Conservation (phyloP, 805 yeast species). For the Candida easanensis region DNA sequence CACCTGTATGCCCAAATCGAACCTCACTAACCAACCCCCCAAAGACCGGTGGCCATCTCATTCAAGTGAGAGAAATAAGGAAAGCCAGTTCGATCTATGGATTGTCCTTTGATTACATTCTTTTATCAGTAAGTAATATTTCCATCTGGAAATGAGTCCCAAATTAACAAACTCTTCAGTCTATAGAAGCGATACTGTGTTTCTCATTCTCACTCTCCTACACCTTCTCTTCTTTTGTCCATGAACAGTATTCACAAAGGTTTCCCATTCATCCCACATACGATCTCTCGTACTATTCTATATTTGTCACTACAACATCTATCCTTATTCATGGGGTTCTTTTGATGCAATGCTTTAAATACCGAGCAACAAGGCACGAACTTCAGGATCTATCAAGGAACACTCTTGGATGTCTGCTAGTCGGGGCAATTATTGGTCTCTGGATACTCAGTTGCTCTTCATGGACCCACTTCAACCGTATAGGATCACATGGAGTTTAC, state of each 20-base stretch:
- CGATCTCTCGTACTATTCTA: constrained; percentile 24
- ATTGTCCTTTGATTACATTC: constrained; percentile 34
- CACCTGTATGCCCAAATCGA: too few relatives aligned
- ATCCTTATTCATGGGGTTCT: too few relatives aligned
- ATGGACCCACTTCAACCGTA: constrained; percentile 3
- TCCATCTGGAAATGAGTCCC: neutral
- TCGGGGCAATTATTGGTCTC: neutral
- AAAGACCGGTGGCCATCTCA: neutral
- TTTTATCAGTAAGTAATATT: constrained; percentile 18
- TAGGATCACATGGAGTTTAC: constrained; percentile 33
- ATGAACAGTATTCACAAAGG: constrained; percentile 29
- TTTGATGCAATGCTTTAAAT: constrained; percentile 28
- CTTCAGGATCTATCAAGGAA: constrained; percentile 36
- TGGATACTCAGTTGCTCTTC: constrained; percentile 6
- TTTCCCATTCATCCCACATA: constrained; percentile 34
- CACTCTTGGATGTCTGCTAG: constrained; percentile 1
- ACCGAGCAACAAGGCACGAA: constrained; percentile 31
- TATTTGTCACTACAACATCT: neutral
- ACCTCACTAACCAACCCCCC: too few relatives aligned
- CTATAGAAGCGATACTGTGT: constrained; percentile 1
- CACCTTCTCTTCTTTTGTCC: constrained; percentile 9
- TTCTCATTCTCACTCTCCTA: constrained; percentile 2
- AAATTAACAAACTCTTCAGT: constrained; percentile 1
- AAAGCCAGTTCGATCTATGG: constrained; percentile 35
- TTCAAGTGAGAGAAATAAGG: constrained; percentile 23